Percentiles rank a stretch among this genome's conserved stretches.
These are phyloP conservation scores for Chlorella sp. DNA, from an alignment of 139 green algal genomes.

Conservation along the genomic window DNA sequence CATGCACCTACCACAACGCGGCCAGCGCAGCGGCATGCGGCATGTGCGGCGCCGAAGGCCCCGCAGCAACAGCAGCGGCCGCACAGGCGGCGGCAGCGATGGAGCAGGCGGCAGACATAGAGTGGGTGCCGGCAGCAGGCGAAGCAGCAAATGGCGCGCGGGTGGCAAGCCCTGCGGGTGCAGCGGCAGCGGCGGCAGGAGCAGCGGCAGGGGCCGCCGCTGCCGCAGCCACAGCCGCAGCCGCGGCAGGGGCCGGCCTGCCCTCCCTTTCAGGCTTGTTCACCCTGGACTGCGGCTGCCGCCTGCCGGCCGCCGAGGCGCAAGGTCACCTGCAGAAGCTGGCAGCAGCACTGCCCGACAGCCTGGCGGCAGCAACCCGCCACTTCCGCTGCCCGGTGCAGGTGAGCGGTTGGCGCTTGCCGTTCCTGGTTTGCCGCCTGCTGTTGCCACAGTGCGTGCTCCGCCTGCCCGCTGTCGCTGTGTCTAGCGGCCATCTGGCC, in stretches of 20 bases:
- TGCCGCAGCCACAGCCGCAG: background rate
- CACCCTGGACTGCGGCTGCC: conserved; percentile 34
- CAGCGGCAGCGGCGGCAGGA: too few relatives aligned
- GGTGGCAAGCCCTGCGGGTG: too few relatives aligned
- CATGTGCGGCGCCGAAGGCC: too few relatives aligned
- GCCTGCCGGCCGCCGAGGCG: background rate
- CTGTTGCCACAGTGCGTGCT: background rate
- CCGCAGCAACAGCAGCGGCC: too few relatives aligned
- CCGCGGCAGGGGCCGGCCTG: background rate
- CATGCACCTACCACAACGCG: too few relatives aligned
- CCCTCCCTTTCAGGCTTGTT: background rate
- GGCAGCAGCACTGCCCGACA: background rate
- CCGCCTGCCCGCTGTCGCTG: background rate
- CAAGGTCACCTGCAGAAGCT: background rate
- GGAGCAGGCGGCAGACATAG: too few relatives aligned
- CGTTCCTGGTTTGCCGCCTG: too few relatives aligned
- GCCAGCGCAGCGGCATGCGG: too few relatives aligned
- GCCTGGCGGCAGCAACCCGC: background rate
- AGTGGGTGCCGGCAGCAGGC: too few relatives aligned
- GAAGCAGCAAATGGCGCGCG: too few relatives aligned
- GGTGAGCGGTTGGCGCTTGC: background rate
- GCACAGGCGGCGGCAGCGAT: too few relatives aligned
- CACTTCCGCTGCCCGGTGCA: conserved; percentile 23
- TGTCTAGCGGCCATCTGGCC: too few relatives aligned
- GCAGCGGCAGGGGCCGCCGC: background rate